phyloP scores from a whole-genome alignment of 169 alveolate genomes.

The Plasmodium knowlesi region DNA sequence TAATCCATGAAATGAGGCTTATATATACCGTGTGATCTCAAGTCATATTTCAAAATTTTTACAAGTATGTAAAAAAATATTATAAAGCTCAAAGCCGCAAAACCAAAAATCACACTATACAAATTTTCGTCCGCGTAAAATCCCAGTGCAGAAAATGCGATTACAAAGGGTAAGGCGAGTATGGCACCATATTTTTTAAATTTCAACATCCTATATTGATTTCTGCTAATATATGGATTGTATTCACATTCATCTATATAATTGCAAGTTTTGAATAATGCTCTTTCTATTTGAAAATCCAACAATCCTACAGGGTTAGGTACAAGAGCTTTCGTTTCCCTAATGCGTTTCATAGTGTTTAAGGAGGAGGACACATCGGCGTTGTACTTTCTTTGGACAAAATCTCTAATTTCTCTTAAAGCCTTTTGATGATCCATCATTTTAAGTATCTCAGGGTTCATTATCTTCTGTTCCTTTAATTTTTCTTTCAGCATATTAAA shows the following conservation, averaged over 20 bases:
- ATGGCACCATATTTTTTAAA: neutral
- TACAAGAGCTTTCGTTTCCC: neutral
- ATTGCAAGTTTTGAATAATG: too few relatives aligned
- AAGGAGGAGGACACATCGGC: neutral
- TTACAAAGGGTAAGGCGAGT: neutral
- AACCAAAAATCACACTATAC: neutral
- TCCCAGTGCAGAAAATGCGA: neutral
- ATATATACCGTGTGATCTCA: neutral
- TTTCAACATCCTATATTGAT: too few relatives aligned
- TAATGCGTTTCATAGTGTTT: neutral
- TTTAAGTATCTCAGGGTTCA: neutral
- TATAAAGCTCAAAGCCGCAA: too few relatives aligned
- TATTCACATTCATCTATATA: neutral
- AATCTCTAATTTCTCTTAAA: neutral
- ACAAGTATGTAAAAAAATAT: neutral
- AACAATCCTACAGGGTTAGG: neutral
- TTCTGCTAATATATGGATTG: neutral
- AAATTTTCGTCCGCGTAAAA: neutral
- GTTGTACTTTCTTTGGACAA: too few relatives aligned
- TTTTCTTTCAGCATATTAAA: neutral
- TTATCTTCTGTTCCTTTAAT: neutral
- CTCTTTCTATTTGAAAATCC: neutral
- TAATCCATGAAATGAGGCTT: neutral
- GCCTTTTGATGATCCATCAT: neutral
- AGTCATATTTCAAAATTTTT: neutral